phyloP scores from a whole-genome alignment of 2,329 filamentous ascomycete species.

The Purpureocillium takamizusanense region DNA sequence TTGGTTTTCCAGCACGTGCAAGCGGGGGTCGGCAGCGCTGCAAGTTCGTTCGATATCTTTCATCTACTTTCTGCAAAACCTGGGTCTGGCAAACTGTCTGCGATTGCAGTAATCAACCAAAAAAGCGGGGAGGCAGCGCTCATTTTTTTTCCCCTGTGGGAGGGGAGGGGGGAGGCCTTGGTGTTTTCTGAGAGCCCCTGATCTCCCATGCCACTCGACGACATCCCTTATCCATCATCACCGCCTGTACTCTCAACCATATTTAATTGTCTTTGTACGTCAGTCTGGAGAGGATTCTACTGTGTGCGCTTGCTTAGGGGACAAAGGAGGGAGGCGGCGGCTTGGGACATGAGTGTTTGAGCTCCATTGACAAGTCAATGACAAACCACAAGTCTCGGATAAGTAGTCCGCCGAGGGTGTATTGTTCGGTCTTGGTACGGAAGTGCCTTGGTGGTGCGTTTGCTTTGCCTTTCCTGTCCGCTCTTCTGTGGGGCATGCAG shows the following conservation, averaged over 20 bases:
- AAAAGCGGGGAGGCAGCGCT: no score
- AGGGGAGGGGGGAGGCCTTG: constrained; percentile 1
- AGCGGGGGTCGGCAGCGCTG: constrained; percentile 5
- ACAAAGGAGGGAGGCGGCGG: neutral
- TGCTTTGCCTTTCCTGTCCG: no score
- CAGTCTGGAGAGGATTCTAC: neutral
- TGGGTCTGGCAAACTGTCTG: constrained; percentile 5
- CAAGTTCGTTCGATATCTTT: neutral
- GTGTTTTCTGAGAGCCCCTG: neutral
- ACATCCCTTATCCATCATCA: no score
- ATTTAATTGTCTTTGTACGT: neutral
- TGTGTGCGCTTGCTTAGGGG: neutral
- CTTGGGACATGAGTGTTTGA: neutral
- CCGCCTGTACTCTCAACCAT: neutral
- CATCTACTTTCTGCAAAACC: neutral
- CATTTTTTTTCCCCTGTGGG: no score
- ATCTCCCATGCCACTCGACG: neutral
- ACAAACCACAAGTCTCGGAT: neutral
- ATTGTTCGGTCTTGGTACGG: neutral
- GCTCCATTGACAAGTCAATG: neutral
- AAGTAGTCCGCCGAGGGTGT: neutral
- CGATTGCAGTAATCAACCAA: constrained; percentile 2
- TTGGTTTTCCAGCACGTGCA: constrained; percentile 1
- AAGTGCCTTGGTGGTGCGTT: neutral
- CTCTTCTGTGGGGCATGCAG: no score